Evolutionary conservation across 2,329 filamentous ascomycete species (phyloP).

Genomic region (Dothideomycetidae sp.): DNA sequence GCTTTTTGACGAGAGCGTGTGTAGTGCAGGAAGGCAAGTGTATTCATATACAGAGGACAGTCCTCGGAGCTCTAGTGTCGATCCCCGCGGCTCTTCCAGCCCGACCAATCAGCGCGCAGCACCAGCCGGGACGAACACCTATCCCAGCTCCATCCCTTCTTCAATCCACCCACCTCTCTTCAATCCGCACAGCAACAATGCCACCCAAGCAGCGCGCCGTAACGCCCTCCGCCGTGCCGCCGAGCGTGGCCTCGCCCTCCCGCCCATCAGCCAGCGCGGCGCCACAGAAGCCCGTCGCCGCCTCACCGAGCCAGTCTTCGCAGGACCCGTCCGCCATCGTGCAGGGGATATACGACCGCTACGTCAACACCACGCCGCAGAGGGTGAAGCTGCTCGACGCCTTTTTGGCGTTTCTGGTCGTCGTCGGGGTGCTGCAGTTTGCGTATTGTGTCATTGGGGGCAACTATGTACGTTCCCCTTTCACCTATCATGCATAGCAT

Average conservation of each 20-base stretch:
- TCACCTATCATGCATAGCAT: background rate
- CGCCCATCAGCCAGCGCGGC: conserved; percentile 15
- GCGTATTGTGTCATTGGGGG: conserved; percentile 81
- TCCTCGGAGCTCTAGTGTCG: too few species aligned
- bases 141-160: background rate
- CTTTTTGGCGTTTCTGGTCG: conserved; percentile 77
- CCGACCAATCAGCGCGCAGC: background rate
- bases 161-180: background rate
- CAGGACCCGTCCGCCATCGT: conserved; percentile 44
- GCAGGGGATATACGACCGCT: conserved; percentile 59
- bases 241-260: conserved; percentile 15
- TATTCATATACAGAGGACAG: too few species aligned
- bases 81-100: too few species aligned
- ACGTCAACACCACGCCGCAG: conserved; percentile 69
- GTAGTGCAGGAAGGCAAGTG: too few species aligned
- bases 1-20: too few species aligned
- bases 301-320: conserved; percentile 15
- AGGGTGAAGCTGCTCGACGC: conserved; percentile 81
- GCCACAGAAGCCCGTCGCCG: conserved; percentile 15
- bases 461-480: conserved; percentile 63
- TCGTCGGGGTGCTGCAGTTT: conserved; percentile 83
- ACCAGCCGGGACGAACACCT: background rate
- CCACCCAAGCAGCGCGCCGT: conserved; percentile 20
- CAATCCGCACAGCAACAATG: conserved; percentile 15
- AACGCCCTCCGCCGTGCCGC: conserved; percentile 15